Evolutionary conservation across 768 basidiomycete genomes (phyloP), one percentile per base, ranked within the genome.

Genomic region (Hebeloma cylindrosporum): DNA sequence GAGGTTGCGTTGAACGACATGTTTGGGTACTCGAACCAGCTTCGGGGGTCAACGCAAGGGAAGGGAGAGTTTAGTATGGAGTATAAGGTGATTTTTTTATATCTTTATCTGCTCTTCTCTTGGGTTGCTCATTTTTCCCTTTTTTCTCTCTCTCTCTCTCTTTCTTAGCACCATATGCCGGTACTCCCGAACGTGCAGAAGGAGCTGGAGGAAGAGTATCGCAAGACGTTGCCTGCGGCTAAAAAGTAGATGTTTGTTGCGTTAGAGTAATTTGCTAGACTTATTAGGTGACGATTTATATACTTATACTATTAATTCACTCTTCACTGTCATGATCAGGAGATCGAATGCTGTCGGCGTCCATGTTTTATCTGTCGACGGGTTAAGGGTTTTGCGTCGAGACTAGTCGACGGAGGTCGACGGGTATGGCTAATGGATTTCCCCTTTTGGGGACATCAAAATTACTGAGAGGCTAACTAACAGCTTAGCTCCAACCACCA

Each of bases 1-100:
- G 95, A 97, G 60, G 94, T 99, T 9, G 84, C 91, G 6, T 65
- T 99, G 66, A 96, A 93, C 64, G 95, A 98, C 56, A 98, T 98
- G 95, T 99, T 99, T 61, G 90, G 92, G 13, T 97, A 97, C 63
- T 94, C 93, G 27, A 91, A 84, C 57, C 88, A 92, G 56, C 74
- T 98, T 33, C 82, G 95, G 46, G 95, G 95, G 3, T 83, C 81
- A 45, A 99, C 96, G 0, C 96, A 98, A 68, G 96, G 95, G 59
- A 98, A 99, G 73, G 93, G 93, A 56, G 85, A 88, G 70, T 88
- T 84, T 51, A 83, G 77, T 56, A 87, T 84, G 83, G 83, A 83
- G 54, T 83, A 82, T 60, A 89, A 89, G 75, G 84, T 82, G 57
- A 45, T 70, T 65, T 22, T 18, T 35, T n/a, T 40, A 32, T 30